A percentile compares a stretch with the other conserved stretches of the same genome.
These are phyloP conservation scores for Globisporangium sylvaticum DNA, from an alignment of 352 stramenopile species.

Conservation along the genomic window DNA sequence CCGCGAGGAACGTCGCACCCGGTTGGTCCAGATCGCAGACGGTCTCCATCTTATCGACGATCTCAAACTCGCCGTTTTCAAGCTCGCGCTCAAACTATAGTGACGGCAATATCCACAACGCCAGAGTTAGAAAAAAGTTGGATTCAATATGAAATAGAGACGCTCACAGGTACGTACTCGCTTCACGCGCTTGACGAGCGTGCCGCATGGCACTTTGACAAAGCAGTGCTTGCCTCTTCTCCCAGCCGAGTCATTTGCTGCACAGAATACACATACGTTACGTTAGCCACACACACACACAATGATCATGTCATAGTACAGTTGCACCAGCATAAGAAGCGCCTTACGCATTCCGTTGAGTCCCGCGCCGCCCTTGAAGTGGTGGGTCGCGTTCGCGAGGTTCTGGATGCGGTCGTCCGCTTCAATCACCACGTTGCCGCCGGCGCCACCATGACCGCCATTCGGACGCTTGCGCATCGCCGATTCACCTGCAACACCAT, in stretches of 20 bases:
- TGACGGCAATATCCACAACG: not conserved
- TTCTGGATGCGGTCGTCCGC: constrained; percentile 78
- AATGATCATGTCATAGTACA: not conserved
- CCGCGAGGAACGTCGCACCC: constrained; percentile 67
- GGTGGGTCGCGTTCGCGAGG: constrained; percentile 77
- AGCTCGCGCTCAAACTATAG: constrained; percentile 64
- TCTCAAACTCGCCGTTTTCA: constrained; percentile 74
- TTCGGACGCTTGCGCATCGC: constrained; percentile 77
- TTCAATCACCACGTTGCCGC: constrained; percentile 75
- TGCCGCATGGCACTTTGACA: constrained; percentile 84
- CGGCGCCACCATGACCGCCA: constrained; percentile 79
- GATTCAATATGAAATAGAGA: not conserved
- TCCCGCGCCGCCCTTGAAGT: constrained; percentile 75
- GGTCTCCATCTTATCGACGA: constrained; percentile 73
- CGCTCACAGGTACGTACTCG: constrained; percentile 32
- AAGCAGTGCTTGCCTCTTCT: constrained; percentile 74
- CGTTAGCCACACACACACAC: not conserved
- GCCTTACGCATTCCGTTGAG: constrained; percentile 82
- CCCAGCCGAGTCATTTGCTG: constrained; percentile 77
- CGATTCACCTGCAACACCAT: constrained; percentile 31
- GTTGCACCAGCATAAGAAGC: not conserved
- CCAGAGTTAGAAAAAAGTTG: not conserved
- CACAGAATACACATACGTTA: constrained; percentile 1
- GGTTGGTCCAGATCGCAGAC: constrained; percentile 76
- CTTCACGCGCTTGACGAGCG: constrained; percentile 84